phyloP scores from a whole-genome alignment of 495 filamentous ascomycete genomes.

The Tuber melanosporum region DNA sequence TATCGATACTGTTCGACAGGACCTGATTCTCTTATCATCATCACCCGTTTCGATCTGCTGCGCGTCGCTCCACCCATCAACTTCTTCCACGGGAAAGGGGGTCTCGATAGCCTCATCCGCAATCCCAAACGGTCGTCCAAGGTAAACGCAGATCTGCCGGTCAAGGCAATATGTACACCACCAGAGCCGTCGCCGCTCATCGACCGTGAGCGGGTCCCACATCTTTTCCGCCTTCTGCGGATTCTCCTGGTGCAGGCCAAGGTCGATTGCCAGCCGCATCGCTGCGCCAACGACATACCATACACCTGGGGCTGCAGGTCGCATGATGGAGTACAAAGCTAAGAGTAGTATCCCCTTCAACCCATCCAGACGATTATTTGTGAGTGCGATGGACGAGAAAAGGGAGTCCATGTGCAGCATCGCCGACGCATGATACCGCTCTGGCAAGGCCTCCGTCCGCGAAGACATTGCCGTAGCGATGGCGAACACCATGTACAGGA shows the following conservation, averaged over 20 bases:
- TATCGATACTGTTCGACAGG: constrained; percentile 46
- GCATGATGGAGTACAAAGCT: constrained; percentile 51
- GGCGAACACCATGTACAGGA: constrained; percentile 39
- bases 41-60: constrained; percentile 41
- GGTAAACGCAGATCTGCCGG: constrained; percentile 49
- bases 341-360: constrained; percentile 49
- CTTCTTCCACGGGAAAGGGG: constrained; percentile 46
- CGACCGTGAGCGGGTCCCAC: constrained; percentile 44
- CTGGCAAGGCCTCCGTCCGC: constrained; percentile 25
- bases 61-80: constrained; percentile 46
- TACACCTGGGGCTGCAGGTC: constrained; percentile 49
- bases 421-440: constrained; percentile 38
- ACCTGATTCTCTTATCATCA: constrained; percentile 37
- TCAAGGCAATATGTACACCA: constrained; percentile 53
- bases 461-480: constrained; percentile 36
- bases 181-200: constrained; percentile 50
- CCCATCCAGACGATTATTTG: constrained; percentile 37
- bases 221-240: constrained; percentile 36
- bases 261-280: constrained; percentile 48
- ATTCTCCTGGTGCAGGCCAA: constrained; percentile 49
- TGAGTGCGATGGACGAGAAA: constrained; percentile 28
- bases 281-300: constrained; percentile 52
- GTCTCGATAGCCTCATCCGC: constrained; percentile 51
- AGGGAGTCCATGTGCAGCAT: constrained; percentile 38
- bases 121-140: constrained; percentile 49